Base-by-base conservation (phyloP, 2,329 filamentous ascomycete species). In the Paracamarosporium sp. region DNA sequence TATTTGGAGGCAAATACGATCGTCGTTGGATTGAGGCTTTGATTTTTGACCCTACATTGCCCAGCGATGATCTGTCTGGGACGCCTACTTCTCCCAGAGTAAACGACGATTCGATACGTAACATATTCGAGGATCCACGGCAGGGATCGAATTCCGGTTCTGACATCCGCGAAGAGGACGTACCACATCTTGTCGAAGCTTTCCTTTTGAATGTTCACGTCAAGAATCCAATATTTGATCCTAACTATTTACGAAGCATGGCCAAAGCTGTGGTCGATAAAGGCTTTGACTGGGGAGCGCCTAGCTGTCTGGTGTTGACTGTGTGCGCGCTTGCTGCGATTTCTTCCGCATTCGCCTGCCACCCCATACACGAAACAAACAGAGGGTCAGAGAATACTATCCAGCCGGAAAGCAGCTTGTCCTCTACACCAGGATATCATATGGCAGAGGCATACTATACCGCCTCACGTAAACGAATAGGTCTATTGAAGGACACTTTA, bases 171-270 rank as follows among this genome's bases (percentile, higher is more conserved):
- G 65, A 72, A 47, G 65, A 72, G 15, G 72, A 74, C 47, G 63
- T 74, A 13, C 57, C 55, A 2, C 45, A 57, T 24, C 63, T 75
- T 2, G 64, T 69, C 15, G 62, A 72, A 28, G 62, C 53, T 6
- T 76, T 76, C 41, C 56, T 75, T 13, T 51, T 65, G 3, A 73
- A 72, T 41, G 70, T 72, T 12, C 71, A 75, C n/a, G 66, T 70
- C 20, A 76, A 75, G 50, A 75, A 76, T 25, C 73, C 72, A 4
- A 69, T 75, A 9, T 59, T 76, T 6, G 70, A 74, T 50, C 56
- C 67, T 2, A 57, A 53, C 0, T 66, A 68, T 20, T 45, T 72
- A 20, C 66, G 63, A 17, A 46, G 51, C 12, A 64, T 63, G 48
- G 70, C 65, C 6, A 67, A 59, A 28, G 25, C 59, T 20, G 65